Base-by-base conservation (phyloP, 2,329 filamentous ascomycete genomes). In the Ascochyta koolunga region DNA sequence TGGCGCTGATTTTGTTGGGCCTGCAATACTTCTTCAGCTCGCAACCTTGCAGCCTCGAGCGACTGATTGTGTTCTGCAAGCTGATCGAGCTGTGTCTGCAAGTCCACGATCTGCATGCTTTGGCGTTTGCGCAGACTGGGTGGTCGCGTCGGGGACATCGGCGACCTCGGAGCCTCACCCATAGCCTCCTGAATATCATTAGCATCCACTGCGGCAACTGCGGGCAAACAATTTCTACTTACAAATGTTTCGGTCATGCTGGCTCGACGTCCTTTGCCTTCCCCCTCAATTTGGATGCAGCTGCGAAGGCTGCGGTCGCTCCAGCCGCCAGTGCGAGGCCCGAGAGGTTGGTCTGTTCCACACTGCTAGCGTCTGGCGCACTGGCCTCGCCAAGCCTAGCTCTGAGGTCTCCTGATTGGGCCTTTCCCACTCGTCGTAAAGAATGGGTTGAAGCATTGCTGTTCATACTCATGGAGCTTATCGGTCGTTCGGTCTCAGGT, bases 111-210 rank as follows among this genome's bases (percentile, higher is more conserved):
- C 78, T 98, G 93, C 88, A 98, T 93, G 82, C 93, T 98, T 78
- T 96, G 95, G 72, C 93, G 90, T 73, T 93, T 93, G 67, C 93
- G 93, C 85, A 99, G 90, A 81, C 92, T 97, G 71, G 93, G 91
- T 67, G 95, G 93, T 77, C 93, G 88, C 65, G 91, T 96, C 50
- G 95, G 95, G 69, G 95, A 98, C 69, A 89, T 87, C 70, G 93
- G 92, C 73, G 92, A 96, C 73, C 88, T 88, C 72, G 89, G 90
- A 77, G 90, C 91, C 79, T 96, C 91, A 78, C 93, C 93, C 81
- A 87, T 93, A 79, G 91, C 93, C 85, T 96, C 92, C 93, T 97
- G 80, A 67, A 64, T 16, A 59, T 48, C 54, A 63, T 71, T 54
- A 72, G 71, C 61, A 50, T 58, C 40, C 27, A 45, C 42, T 29